Conservation (phyloP, 441 rosid species). For the Euphorbia schlechtendalii region DNA sequence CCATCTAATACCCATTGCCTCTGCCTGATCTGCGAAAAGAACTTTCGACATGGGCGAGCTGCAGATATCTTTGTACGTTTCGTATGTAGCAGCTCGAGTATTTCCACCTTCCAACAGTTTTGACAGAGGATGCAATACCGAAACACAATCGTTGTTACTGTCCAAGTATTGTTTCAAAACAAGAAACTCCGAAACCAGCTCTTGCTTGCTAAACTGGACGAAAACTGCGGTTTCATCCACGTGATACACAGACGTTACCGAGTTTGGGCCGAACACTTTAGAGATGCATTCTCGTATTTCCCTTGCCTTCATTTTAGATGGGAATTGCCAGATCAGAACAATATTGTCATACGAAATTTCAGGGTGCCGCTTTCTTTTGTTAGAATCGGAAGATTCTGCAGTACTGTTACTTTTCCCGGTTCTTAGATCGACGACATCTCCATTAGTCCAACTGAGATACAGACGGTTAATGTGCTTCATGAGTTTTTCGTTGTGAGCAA, state of each 20-base stretch:
- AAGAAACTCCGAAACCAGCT: constrained; percentile 52
- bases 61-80: constrained; percentile 76
- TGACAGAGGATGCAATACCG: constrained; percentile 71
- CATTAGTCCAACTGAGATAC: constrained; percentile 73
- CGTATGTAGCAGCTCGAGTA: constrained; percentile 61
- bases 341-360: constrained; percentile 42
- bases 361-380: constrained; percentile 19
- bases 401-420: constrained; percentile 31
- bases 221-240: constrained; percentile 68
- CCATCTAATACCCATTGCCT: constrained; percentile 54
- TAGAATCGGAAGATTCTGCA: constrained; percentile 28
- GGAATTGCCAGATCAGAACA: constrained; percentile 73
- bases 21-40: constrained; percentile 74
- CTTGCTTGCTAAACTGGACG: constrained; percentile 58
- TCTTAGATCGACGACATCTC: constrained; percentile 56
- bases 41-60: constrained; percentile 50
- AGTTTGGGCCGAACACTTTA: constrained; percentile 50
- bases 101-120: constrained; percentile 70
- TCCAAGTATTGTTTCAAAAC: constrained; percentile 57
- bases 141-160: constrained; percentile 40
- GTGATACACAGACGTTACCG: constrained; percentile 50
- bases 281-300: constrained; percentile 62
- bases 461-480: constrained; percentile 60
- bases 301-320: constrained; percentile 45
- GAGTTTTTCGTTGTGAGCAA: constrained; percentile 46